These are phyloP conservation scores for Gossypium davidsonii DNA, from an alignment of 441 rosid genomes.

Conservation along the genomic window DNA sequence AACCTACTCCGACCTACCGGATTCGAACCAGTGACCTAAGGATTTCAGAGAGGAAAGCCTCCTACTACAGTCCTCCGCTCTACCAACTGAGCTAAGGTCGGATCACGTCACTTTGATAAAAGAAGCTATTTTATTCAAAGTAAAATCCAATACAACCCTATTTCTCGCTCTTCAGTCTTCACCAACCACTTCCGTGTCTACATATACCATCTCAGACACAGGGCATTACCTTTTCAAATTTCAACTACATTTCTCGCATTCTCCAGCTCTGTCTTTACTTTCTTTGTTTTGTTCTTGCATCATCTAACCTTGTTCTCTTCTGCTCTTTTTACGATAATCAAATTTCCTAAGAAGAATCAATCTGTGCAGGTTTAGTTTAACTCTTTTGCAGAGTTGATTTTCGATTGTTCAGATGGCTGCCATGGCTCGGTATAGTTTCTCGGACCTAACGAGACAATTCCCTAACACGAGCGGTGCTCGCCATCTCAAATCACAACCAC, in stretches of 20 bases:
- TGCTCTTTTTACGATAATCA: neutral
- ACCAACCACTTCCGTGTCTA: neutral
- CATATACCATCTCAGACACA: neutral
- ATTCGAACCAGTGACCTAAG: neutral
- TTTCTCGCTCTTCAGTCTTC: neutral
- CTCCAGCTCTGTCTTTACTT: neutral
- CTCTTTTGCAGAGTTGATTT: neutral
- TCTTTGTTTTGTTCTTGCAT: neutral
- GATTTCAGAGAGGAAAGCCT: neutral
- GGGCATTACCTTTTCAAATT: neutral
- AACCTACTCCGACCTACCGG: neutral
- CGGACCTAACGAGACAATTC: conserved; percentile 23
- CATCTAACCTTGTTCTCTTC: neutral
- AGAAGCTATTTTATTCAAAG: rapidly evolving
- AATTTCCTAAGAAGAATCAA: neutral
- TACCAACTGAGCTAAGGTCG: neutral
- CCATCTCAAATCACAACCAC: conserved; percentile 18
- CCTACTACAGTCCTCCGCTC: conserved; percentile 1
- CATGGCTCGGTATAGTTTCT: conserved; percentile 32
- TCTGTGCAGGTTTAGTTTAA: neutral
- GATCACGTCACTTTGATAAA: conserved; percentile 50
- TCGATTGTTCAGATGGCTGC: conserved; percentile 34
- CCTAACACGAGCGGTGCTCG: conserved; percentile 14
- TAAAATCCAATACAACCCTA: neutral
- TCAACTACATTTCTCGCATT: neutral